Evolutionary conservation across 345 rosid genomes (phyloP), one percentile per base, ranked within the genome.

Genomic region (Orychophragmus violaceus): DNA sequence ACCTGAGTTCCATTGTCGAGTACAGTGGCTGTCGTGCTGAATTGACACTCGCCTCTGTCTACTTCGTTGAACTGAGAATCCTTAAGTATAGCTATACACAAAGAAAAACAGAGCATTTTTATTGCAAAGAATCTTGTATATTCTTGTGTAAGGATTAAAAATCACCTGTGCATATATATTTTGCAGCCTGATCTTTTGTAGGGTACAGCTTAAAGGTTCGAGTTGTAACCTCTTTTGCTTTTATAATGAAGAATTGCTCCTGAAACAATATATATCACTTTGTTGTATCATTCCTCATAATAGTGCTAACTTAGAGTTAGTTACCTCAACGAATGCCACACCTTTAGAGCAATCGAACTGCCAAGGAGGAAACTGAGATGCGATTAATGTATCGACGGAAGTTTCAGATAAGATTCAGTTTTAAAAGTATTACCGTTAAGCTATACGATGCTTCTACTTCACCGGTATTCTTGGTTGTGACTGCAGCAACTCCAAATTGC

Each of bases 221-320:
- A 55, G 79, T 74, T 37, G 84, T 71, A 59, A 58, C 75, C 45
- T 80, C 87, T 52, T 83, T 79, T 7, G 94, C 87, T 83, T 83
- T 87, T 85, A 87, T 80, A 60, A 89, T 86, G 64, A 93, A 85
- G 73, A 82, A 93, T 78, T 93, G 97, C 58, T 93, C 98, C 96
- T 91, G 79, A 59, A 73, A 46, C 28, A 73, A 63, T 24, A 33
- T 49, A 66, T 24, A 33, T n/a, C 53, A 51, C 59, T 33, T 39
- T 62, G n/a, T n/a, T 46, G 10, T 30, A 16, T 11, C 36, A 70
- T 59, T 19, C 55, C 11, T 21, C 11, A 2, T 60, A 44, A 48
- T 36, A 70, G 42, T 36, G 24, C 72, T 22, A 22, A 16, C 0
- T 10, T 3, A 39, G 16, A 49, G 42, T 48, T 58, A 44, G 35